Evolutionary conservation across 139 green algal genomes (phyloP).

Genomic region (Micractinium sp.): DNA sequence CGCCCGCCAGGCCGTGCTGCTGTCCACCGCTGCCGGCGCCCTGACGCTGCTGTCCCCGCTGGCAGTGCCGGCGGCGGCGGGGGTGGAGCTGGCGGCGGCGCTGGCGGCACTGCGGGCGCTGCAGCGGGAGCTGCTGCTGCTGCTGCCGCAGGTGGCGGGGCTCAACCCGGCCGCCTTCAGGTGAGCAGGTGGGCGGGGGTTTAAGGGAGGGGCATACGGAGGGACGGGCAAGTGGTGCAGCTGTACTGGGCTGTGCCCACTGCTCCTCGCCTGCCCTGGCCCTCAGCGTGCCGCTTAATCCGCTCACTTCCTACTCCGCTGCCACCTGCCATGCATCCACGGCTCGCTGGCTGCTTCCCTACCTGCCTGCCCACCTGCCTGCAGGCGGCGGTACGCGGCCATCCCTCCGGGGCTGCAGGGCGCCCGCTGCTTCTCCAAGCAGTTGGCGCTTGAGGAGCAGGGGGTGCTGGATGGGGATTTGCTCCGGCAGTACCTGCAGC

Average conservation of each 20-base stretch:
- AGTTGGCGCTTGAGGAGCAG: slow-evolving; percentile 32
- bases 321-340: too few species aligned
- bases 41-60: slow-evolving; percentile 29
- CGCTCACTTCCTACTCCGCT: neutral
- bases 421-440: slow-evolving; percentile 11
- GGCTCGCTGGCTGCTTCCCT: neutral
- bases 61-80: neutral
- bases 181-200: slow-evolving; percentile 17
- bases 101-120: slow-evolving; percentile 45
- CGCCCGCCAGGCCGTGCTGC: slow-evolving; percentile 41
- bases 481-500: slow-evolving; percentile 49
- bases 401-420: slow-evolving; percentile 43
- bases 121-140: slow-evolving; percentile 56
- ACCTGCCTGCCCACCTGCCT: too few species aligned
- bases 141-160: slow-evolving; percentile 64
- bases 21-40: slow-evolving; percentile 6
- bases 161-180: slow-evolving; percentile 82
- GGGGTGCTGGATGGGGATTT: slow-evolving; percentile 71
- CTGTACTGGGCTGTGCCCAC: neutral
- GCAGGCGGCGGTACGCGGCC: slow-evolving; percentile 48
- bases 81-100: slow-evolving; percentile 27
- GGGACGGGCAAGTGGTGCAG: too few species aligned
- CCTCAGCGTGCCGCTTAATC: neutral
- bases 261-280: neutral
- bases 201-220: neutral